These are phyloP conservation scores for Hansenula anomala DNA, from an alignment of 1,139 yeast species.

Conservation along the genomic window DNA sequence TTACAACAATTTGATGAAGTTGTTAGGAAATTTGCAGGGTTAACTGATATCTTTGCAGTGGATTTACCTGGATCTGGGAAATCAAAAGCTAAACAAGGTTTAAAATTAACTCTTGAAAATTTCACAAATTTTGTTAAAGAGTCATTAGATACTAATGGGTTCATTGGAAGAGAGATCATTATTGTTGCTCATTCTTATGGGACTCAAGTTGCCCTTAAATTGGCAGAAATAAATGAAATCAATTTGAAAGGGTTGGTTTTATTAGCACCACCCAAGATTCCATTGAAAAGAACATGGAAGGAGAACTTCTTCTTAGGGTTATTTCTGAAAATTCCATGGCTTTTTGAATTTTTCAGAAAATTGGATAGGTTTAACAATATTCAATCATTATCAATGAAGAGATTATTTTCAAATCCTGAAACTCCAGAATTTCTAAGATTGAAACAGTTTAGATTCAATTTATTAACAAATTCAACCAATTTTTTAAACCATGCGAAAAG, in stretches of 20 bases:
- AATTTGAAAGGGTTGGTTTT: conserved; percentile 44
- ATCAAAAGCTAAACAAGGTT: conserved; percentile 26
- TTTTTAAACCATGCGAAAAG: conserved; percentile 15
- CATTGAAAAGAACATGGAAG: conserved; percentile 6
- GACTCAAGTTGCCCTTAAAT: conserved; percentile 16
- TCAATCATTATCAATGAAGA: conserved; percentile 40
- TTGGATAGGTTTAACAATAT: conserved; percentile 54
- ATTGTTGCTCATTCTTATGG: conserved; percentile 64
- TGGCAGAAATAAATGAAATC: conserved; percentile 8
- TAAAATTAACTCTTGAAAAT: conserved; percentile 13
- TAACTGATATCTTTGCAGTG: conserved; percentile 49
- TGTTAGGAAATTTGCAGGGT: conserved; percentile 50
- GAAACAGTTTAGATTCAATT: conserved; percentile 22
- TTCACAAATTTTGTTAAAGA: conserved; percentile 10
- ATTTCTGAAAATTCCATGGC: conserved; percentile 32
- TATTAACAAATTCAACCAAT: conserved; percentile 22
- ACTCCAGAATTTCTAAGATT: conserved; percentile 13
- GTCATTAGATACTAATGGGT: conserved; percentile 25
- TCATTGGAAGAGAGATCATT: conserved; percentile 31
- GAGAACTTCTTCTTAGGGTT: conserved; percentile 7
- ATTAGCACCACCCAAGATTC: conserved; percentile 44
- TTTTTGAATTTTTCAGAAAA: conserved; percentile 44
- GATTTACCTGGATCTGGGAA: conserved; percentile 74
- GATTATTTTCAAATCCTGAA: conserved; percentile 15
- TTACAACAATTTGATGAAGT: conserved; percentile 68